Evolutionary conservation across 2,329 filamentous ascomycete genomes (phyloP).

Genomic region (Periglandula ipomoeae): DNA sequence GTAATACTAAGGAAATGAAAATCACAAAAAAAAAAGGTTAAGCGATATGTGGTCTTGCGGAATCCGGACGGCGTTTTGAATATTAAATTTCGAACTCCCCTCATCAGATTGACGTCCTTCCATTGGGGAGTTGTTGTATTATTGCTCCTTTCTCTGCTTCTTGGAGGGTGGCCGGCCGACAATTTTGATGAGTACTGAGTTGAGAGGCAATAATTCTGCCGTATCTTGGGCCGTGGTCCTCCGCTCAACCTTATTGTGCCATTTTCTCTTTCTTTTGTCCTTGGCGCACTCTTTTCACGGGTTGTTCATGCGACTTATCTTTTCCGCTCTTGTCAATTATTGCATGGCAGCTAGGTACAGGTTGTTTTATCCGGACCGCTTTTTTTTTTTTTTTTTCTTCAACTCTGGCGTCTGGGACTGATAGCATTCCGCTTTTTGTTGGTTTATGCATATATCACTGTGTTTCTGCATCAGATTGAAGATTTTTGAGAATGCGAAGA

Average conservation of each 20-base stretch:
- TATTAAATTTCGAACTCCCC: constrained; percentile 20
- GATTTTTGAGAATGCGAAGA: not conserved
- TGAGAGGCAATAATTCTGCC: constrained; percentile 28
- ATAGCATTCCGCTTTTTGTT: not conserved
- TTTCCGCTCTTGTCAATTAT: constrained; percentile 13
- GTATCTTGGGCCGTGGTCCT: constrained; percentile 16
- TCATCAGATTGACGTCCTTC: constrained; percentile 41
- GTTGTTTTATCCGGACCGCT: not conserved
- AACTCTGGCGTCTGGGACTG: not conserved
- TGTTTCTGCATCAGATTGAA: not conserved
- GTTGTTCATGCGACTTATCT: constrained; percentile 2
- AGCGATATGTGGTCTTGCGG: constrained; percentile 8
- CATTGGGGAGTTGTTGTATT: constrained; percentile 33
- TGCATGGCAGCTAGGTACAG: not conserved
- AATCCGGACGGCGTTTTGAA: constrained; percentile 22
- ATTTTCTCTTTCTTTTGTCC: constrained; percentile 8
- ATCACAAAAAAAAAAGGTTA: constrained; percentile 14
- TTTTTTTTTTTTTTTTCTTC: not conserved
- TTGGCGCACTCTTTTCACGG: constrained; percentile 8
- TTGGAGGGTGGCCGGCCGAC: constrained; percentile 39
- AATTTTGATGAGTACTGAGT: constrained; percentile 32
- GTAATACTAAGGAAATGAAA: constrained; percentile 11
- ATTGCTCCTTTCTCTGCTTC: constrained; percentile 36
- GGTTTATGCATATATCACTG: not conserved
- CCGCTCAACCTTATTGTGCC: constrained; percentile 18